A percentile compares a stretch with the other conserved stretches of the same genome.
Evolutionary conservation across 139 green algal species (phyloP).

Genomic region (Diplosphaera chodatii): DNA sequence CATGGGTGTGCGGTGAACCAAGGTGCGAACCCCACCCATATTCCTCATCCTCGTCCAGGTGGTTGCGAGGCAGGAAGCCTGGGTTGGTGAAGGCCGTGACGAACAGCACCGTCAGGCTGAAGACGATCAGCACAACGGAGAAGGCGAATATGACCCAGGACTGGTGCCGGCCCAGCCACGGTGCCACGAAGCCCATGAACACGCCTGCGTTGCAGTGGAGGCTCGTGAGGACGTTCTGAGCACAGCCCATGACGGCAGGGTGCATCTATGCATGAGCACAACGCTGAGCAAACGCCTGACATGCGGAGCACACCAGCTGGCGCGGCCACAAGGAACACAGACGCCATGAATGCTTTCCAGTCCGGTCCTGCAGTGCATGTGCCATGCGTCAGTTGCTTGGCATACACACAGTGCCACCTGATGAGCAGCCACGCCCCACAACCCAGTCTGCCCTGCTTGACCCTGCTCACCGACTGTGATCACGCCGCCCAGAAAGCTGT

Average conservation of each 20-base stretch:
- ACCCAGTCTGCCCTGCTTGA: too few relatives aligned
- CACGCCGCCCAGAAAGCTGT: conserved; percentile 24
- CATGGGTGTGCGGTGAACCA: too few relatives aligned
- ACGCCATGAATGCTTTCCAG: conserved; percentile 61
- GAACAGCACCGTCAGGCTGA: conserved; percentile 53
- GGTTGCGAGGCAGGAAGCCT: conserved; percentile 79
- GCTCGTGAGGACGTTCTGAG: too few relatives aligned
- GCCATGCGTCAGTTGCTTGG: too few relatives aligned
- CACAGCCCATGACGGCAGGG: too few relatives aligned
- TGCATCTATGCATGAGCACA: too few relatives aligned
- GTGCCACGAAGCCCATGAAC: conserved; percentile 60
- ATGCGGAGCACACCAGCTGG: conserved; percentile 35
- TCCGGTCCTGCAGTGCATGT: conserved; percentile 52
- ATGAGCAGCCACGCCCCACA: too few relatives aligned
- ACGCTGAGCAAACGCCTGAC: too few relatives aligned
- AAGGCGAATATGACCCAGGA: conserved; percentile 27
- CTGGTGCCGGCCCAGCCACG: conserved; percentile 38
- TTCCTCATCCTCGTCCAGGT: background rate
- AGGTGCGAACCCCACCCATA: background rate
- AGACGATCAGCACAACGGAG: conserved; percentile 13
- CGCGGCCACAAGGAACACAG: conserved; percentile 46
- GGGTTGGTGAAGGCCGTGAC: conserved; percentile 81
- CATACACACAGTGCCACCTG: too few relatives aligned
- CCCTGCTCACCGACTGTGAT: conserved; percentile 39
- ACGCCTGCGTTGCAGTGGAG: conserved; percentile 25